These are phyloP conservation scores for Alternaria triticina DNA, from an alignment of 2,329 filamentous ascomycete species.

Conservation along the genomic window DNA sequence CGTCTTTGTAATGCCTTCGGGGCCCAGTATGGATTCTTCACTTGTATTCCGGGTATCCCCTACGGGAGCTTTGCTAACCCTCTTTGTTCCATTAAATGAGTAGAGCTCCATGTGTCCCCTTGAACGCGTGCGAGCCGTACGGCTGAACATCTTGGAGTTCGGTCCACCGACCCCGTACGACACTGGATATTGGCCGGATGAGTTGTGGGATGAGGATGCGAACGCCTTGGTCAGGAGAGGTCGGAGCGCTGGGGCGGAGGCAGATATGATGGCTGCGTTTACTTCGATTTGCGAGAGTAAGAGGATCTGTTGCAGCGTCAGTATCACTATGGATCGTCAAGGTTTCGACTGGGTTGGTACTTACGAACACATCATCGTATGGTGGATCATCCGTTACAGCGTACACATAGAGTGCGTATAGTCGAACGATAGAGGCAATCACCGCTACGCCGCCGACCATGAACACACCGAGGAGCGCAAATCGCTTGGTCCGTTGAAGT, in stretches of 20 bases:
- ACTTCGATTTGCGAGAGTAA: slow-evolving; percentile 53
- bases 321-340: background rate
- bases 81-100: slow-evolving; percentile 1
- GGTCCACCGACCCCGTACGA: background rate
- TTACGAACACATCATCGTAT: slow-evolving; percentile 23
- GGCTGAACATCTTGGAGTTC: background rate
- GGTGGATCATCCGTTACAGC: slow-evolving; percentile 21
- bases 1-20: slow-evolving; percentile 16
- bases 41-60: slow-evolving; percentile 10
- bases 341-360: background rate
- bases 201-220: background rate
- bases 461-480: slow-evolving; percentile 28
- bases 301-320: slow-evolving; percentile 17
- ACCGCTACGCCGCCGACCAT: slow-evolving; percentile 25
- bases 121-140: background rate
- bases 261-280: slow-evolving; percentile 51
- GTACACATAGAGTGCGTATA: slow-evolving; percentile 27
- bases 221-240: slow-evolving; percentile 39
- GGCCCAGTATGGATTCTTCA: slow-evolving; percentile 17
- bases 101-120: slow-evolving; percentile 14
- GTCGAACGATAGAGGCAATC: slow-evolving; percentile 25
- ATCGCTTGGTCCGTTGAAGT: slow-evolving; percentile 19
- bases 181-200: background rate
- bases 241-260: slow-evolving; percentile 48
- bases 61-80: background rate